A percentile compares a stretch with the other conserved stretches of the same genome.
Conservation (phyloP, 768 basidiomycete species). For the Rhizopogon vinicolor region DNA sequence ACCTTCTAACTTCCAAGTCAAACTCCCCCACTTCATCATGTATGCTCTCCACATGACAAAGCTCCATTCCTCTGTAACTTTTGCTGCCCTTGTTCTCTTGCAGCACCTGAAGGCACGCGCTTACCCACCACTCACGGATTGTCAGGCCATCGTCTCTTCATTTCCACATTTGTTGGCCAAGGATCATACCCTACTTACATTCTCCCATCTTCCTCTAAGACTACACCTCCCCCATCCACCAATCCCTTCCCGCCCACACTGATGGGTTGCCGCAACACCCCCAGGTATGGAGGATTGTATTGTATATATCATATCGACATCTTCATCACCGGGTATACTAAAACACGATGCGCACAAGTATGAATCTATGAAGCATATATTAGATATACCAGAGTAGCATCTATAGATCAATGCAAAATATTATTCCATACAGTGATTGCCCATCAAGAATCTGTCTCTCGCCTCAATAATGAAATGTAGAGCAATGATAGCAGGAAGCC, state of each 20-base stretch:
- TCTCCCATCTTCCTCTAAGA: constrained; percentile 57
- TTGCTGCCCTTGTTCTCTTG: constrained; percentile 41
- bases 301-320: constrained; percentile 42
- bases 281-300: constrained; percentile 45
- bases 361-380: no score
- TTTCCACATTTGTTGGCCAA: constrained; percentile 53
- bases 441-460: no score
- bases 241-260: constrained; percentile 30
- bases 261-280: constrained; percentile 50
- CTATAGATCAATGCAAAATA: no score
- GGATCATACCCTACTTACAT: constrained; percentile 63
- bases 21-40: constrained; percentile 57
- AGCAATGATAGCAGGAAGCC: no score
- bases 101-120: constrained; percentile 58
- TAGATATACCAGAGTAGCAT: no score
- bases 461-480: no score
- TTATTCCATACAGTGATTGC: no score
- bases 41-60: constrained; percentile 67
- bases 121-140: constrained; percentile 76
- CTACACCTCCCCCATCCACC: constrained; percentile 34
- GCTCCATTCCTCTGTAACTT: constrained; percentile 47
- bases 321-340: constrained; percentile 27
- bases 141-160: constrained; percentile 66
- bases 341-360: constrained; percentile 9
- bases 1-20: constrained; percentile 23